Percentiles rank a stretch among this genome's conserved stretches.
These are phyloP conservation scores for Lupinus albus DNA, from an alignment of 306 rosid species.

Conservation along the genomic window DNA sequence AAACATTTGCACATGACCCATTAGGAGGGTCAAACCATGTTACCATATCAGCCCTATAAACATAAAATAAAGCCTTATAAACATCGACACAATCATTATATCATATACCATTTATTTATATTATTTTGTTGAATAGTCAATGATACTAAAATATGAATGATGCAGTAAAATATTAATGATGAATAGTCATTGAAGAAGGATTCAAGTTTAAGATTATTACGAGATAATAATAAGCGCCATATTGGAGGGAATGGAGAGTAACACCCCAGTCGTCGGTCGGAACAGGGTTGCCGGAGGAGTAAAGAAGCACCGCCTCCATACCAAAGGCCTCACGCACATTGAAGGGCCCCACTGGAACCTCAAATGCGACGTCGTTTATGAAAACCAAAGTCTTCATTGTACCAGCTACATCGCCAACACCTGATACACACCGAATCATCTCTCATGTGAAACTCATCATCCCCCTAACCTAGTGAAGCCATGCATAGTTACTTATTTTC, in stretches of 20 bases:
- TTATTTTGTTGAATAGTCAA: too few relatives aligned
- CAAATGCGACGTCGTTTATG: slow-evolving; percentile 69
- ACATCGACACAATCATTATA: too few relatives aligned
- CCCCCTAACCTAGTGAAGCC: slow-evolving; percentile 42
- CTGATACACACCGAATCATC: slow-evolving; percentile 42
- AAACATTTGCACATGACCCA: too few relatives aligned
- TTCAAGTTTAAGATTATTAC: slow-evolving; percentile 39
- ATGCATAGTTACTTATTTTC: slow-evolving; percentile 45
- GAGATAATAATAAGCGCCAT: slow-evolving; percentile 77
- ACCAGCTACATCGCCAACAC: slow-evolving; percentile 45
- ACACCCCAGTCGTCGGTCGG: slow-evolving; percentile 83
- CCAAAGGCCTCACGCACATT: slow-evolving; percentile 82
- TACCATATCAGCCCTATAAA: too few relatives aligned
- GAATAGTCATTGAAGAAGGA: too few relatives aligned
- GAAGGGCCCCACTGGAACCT: slow-evolving; percentile 63
- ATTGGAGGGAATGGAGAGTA: slow-evolving; percentile 72
- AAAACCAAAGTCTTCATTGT: slow-evolving; percentile 58
- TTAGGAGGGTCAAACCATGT: too few relatives aligned
- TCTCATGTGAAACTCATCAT: not conserved
- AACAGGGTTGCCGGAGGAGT: slow-evolving; percentile 69
- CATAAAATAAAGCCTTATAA: too few relatives aligned
- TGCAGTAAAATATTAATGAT: too few relatives aligned
- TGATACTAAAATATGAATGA: too few relatives aligned
- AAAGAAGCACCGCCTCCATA: slow-evolving; percentile 58
- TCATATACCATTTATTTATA: too few relatives aligned